Base-by-base conservation (phyloP, 164 flowering plant genomes). In the Litsea cubeba region DNA sequence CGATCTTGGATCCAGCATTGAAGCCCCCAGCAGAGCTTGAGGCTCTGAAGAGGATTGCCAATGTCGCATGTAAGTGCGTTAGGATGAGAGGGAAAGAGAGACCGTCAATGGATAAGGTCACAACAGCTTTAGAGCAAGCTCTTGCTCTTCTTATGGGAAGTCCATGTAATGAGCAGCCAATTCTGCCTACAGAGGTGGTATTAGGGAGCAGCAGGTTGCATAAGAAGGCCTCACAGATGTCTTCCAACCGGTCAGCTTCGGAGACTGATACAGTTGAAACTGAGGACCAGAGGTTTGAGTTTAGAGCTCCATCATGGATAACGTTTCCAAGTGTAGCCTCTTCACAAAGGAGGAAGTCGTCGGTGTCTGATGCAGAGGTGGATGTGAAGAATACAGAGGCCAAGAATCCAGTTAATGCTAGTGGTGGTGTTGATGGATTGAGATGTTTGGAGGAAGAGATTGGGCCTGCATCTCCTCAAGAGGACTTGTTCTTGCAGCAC, bases 61-160 rank as follows among this genome's bases (percentile, higher is more conserved):
- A 84, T 72, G 85, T 93, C 60, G 97, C 98, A 0, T 85, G 89
- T 70, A 91, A 88, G 72, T 95, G 98, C 77, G 99, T 95, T 68
- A 87, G 97, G 68, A 93, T 93, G 98, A 84, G 93, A 76, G 99
- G 97, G 50, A 92, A 90, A 75, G 98, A 95, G 62, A 91, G 99
- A 76, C 99, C 98, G 1, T 91, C 99, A 2, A 95, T 95, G 99
- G 98, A 92, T 72, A 90, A 87, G 79, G 99, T 95, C 65, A 92
- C 97, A 3, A 95, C 98, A 6, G 89, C 90, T 3, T 66, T 95
- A 72, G 99, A 95, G 71, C 83, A 88, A 26, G 94, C 98, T 0
- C 89, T 93, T 15, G 98, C 95, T 1, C 82, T 87, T 62, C 70
- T 95, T 62, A 93, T 93, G 97, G 97, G 98, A 10, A 90, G 90